These are phyloP conservation scores for Hemisphaericaspora xylofermentans DNA, from an alignment of 1,139 yeast species.

Conservation along the genomic window DNA sequence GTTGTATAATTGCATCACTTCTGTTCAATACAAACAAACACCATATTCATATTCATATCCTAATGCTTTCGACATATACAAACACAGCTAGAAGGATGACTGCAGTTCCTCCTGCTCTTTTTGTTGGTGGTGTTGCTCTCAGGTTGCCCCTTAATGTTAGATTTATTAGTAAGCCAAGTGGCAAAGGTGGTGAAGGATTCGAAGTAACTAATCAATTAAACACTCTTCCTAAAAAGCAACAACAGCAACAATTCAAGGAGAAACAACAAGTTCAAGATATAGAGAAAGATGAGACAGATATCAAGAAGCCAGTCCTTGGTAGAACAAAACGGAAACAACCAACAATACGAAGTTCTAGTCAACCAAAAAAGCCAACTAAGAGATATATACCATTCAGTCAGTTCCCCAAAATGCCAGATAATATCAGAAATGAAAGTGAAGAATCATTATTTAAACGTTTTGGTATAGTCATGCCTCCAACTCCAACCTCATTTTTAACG, in stretches of 20 bases:
- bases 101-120: neutral
- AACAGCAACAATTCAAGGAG: neutral
- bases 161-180: neutral
- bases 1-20: neutral
- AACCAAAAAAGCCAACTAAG: neutral
- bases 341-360: no score
- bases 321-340: neutral
- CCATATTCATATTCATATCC: neutral
- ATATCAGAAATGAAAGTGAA: neutral
- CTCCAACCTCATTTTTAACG: neutral
- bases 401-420: neutral
- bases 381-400: conserved; percentile 1
- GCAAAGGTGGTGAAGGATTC: neutral
- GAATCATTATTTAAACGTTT: neutral
- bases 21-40: neutral
- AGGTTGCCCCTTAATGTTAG: neutral
- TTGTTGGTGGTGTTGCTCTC: neutral
- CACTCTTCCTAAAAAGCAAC: neutral
- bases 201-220: neutral
- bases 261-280: no score
- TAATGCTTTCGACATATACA: neutral
- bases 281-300: neutral
- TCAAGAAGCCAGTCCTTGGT: neutral
- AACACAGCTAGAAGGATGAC: neutral
- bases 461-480: neutral